Percentiles rank a stretch among this genome's conserved stretches.
Conservation (phyloP, 148 eudicot genomes). For the Camellia japonica region DNA sequence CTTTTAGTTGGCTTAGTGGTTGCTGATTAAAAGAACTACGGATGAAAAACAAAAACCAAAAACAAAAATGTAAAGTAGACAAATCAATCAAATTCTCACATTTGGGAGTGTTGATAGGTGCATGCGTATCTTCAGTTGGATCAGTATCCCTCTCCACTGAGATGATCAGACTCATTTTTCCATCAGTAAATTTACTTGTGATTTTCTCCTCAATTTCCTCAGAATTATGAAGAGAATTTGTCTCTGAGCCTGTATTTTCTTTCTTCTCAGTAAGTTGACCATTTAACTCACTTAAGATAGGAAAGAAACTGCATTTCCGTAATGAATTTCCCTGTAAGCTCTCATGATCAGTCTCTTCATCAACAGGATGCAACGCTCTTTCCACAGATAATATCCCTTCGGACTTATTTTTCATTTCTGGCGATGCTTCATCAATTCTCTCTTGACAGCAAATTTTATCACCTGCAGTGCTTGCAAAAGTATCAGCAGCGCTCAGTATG, state of each 20-base stretch:
- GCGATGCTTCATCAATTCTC: constrained; percentile 4
- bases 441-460: neutral
- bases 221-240: neutral
- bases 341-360: neutral
- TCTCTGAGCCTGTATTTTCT: neutral
- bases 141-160: neutral
- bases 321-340: neutral
- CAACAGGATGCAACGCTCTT: neutral
- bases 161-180: neutral
- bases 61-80: neutral
- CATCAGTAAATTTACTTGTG: neutral
- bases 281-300: neutral
- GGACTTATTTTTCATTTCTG: neutral
- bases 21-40: neutral
- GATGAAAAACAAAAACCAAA: neutral
- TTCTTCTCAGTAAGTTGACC: neutral
- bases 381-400: neutral
- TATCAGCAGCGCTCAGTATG: neutral
- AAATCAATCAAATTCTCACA: constrained; percentile 2
- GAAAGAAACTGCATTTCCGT: neutral
- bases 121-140: neutral
- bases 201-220: neutral
- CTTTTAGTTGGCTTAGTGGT: neutral
- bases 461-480: neutral
- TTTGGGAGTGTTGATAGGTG: neutral